phyloP scores from a whole-genome alignment of 1,284 basidiomycete species.

The Trametes polyzona region DNA sequence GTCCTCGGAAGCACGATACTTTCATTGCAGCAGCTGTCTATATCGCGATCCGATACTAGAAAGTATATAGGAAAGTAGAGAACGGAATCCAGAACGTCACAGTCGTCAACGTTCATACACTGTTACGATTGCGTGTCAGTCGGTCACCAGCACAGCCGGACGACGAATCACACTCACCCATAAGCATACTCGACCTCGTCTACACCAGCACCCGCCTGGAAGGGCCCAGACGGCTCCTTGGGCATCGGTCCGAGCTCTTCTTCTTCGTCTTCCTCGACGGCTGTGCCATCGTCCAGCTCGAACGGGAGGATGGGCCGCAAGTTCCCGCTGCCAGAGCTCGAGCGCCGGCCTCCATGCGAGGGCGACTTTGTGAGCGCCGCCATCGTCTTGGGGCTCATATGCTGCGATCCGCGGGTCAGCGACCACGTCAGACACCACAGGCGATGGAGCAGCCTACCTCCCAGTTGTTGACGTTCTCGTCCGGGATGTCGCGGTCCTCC shows the following conservation, averaged over 20 bases:
- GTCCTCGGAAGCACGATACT: too few species aligned
- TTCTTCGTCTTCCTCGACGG: slow-evolving; percentile 56
- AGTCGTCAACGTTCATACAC: slow-evolving; percentile 6
- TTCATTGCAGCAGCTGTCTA: too few species aligned
- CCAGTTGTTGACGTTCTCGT: slow-evolving; percentile 91
- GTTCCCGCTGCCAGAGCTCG: slow-evolving; percentile 78
- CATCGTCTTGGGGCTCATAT: slow-evolving; percentile 94
- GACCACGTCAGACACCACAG: neutral
- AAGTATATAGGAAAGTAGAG: neutral
- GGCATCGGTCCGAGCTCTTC: slow-evolving; percentile 78
- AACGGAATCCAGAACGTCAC: too few species aligned
- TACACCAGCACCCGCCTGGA: slow-evolving; percentile 77
- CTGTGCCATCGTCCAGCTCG: slow-evolving; percentile 73
- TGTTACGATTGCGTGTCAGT: neutral
- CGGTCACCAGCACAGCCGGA: neutral
- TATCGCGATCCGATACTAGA: too few species aligned
- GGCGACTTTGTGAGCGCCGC: slow-evolving; percentile 89
- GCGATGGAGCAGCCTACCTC: slow-evolving; percentile 62
- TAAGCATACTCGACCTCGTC: slow-evolving; percentile 89
- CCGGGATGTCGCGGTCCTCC: slow-evolving; percentile 64
- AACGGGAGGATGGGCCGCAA: slow-evolving; percentile 85
- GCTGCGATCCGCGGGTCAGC: slow-evolving; percentile 48
- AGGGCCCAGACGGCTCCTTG: slow-evolving; percentile 71
- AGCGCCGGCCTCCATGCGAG: slow-evolving; percentile 73
- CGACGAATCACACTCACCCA: slow-evolving; percentile 55